phyloP scores from a whole-genome alignment of 257 asterid species.

The Scutellaria baicalensis region DNA sequence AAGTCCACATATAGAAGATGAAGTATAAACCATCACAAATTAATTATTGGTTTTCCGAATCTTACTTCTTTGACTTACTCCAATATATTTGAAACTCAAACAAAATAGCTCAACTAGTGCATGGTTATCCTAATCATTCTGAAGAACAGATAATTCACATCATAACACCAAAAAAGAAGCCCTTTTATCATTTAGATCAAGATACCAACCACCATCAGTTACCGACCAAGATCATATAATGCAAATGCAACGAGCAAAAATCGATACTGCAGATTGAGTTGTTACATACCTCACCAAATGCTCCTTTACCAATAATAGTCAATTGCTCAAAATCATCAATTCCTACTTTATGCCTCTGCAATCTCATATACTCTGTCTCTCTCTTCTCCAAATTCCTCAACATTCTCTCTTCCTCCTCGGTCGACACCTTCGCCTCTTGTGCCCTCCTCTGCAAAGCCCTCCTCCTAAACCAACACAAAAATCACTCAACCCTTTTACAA shows the following conservation, averaged over 20 bases:
- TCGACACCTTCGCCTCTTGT: slow-evolving; percentile 72
- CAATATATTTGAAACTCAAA: background rate
- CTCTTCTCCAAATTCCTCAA: slow-evolving; percentile 81
- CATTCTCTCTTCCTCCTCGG: slow-evolving; percentile 86
- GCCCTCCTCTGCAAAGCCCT: slow-evolving; percentile 86
- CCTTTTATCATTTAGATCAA: background rate
- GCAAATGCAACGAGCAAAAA: background rate
- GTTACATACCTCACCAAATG: slow-evolving; percentile 73
- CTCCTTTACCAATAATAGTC: slow-evolving; percentile 90
- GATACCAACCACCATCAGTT: background rate
- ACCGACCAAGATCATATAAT: background rate
- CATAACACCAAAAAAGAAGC: background rate
- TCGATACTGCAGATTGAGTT: background rate
- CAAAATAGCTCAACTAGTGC: too few relatives aligned
- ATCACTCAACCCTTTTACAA: background rate
- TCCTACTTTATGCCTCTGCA: slow-evolving; percentile 97
- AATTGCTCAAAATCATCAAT: slow-evolving; percentile 94
- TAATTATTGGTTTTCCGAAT: background rate
- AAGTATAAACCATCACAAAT: background rate
- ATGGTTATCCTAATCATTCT: background rate
- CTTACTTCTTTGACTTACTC: background rate
- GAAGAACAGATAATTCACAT: background rate
- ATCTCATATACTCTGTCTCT: slow-evolving; percentile 94
- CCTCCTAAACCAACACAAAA: slow-evolving; percentile 42
- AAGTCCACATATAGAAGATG: background rate